These are phyloP conservation scores for Phytophthora pisi DNA, from an alignment of 352 stramenopile genomes.

Conservation along the genomic window DNA sequence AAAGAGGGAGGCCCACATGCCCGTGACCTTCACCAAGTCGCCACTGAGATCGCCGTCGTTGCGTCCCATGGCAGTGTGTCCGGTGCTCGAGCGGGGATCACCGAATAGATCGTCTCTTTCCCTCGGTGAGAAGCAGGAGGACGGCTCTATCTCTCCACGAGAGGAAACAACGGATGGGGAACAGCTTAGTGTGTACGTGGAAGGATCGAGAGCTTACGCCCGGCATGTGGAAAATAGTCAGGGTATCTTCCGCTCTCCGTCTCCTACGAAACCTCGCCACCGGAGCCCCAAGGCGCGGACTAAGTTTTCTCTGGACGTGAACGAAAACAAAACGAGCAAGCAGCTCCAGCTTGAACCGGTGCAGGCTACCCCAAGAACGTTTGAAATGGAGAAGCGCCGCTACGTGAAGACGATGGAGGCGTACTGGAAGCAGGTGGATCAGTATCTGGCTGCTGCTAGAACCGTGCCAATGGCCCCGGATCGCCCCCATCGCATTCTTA, in stretches of 20 bases:
- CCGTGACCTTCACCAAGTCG: slow-evolving; percentile 46
- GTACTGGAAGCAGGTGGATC: slow-evolving; percentile 85
- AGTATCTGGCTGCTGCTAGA: slow-evolving; percentile 55
- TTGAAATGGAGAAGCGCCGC: slow-evolving; percentile 76
- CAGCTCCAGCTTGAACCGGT: slow-evolving; percentile 51
- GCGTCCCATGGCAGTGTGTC: slow-evolving; percentile 54
- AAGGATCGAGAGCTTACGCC: slow-evolving; percentile 62
- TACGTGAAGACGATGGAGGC: slow-evolving; percentile 84
- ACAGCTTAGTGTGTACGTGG: slow-evolving; percentile 55
- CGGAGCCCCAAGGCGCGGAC: slow-evolving; percentile 32
- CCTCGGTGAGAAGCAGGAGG: slow-evolving; percentile 9
- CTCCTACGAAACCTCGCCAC: slow-evolving; percentile 46
- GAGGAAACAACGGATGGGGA: slow-evolving; percentile 21
- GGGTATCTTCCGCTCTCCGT: slow-evolving; percentile 58
- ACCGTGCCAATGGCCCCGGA: slow-evolving; percentile 70
- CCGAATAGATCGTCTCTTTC: slow-evolving; percentile 17
- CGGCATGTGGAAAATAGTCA: slow-evolving; percentile 74
- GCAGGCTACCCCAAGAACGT: slow-evolving; percentile 65
- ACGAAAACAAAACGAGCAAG: slow-evolving; percentile 33
- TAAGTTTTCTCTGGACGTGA: slow-evolving; percentile 52
- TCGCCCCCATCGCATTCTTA: slow-evolving; percentile 63
- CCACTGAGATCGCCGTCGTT: slow-evolving; percentile 46
- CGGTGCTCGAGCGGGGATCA: slow-evolving; percentile 56
- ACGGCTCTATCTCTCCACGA: slow-evolving; percentile 11
- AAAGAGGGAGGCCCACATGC: slow-evolving; percentile 50